phyloP scores from a whole-genome alignment of 345 rosid genomes.

The Gossypium bickii region DNA sequence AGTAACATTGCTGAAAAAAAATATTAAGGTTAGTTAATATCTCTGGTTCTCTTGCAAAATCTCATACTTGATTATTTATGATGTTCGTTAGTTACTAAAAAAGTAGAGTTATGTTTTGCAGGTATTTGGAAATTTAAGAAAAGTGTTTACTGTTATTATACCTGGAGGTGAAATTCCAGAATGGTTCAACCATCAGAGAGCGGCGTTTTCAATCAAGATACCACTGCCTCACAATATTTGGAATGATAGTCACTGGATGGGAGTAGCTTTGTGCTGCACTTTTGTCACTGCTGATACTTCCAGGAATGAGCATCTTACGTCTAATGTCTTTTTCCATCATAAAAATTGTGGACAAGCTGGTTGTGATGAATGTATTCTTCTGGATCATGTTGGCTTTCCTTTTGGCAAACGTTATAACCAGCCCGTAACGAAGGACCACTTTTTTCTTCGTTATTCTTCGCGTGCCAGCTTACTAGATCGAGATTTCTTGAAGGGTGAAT shows the following conservation, averaged over 20 bases:
- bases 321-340: not conserved
- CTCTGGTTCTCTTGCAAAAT: not conserved
- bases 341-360: not conserved
- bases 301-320: accelerated
- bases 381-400: not conserved
- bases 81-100: not conserved
- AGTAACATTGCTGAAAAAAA: not conserved
- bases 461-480: not conserved
- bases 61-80: not conserved
- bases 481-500: too few relatives aligned
- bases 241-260: too few relatives aligned
- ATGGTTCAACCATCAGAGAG: not conserved
- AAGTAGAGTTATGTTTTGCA: not conserved
- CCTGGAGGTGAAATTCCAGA: not conserved
- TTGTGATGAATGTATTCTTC: accelerated
- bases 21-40: not conserved
- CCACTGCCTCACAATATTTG: not conserved
- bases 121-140: too few relatives aligned
- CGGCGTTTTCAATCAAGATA: not conserved
- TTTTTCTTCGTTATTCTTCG: not conserved
- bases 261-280: not conserved
- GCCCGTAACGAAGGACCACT: not conserved
- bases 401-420: too few relatives aligned
- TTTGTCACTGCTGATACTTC: not conserved
- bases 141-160: not conserved